Conservation (phyloP, 2,329 filamentous ascomycete genomes). For the Coniochaeta ligniaria region DNA sequence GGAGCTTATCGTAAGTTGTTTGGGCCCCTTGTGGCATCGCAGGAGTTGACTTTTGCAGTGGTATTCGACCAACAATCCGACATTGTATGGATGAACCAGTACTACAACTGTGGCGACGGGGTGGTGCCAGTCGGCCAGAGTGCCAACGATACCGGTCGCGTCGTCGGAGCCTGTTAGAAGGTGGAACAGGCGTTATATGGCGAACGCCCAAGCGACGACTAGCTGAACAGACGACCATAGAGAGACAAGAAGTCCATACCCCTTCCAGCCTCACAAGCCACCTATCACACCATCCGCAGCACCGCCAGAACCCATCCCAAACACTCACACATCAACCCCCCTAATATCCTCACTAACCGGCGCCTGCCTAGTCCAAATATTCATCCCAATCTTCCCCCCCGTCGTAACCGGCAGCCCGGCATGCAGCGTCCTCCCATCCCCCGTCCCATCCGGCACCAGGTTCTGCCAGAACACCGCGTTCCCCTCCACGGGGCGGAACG, state of each 20-base stretch:
- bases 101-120: constrained; percentile 26
- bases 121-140: constrained; percentile 24
- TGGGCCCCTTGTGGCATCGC: neutral
- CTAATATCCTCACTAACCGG: neutral
- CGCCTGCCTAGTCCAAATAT: constrained; percentile 40
- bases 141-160: constrained; percentile 19
- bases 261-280: neutral
- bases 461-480: constrained; percentile 45
- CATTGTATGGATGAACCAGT: constrained; percentile 29
- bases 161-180: constrained; percentile 22
- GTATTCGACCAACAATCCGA: constrained; percentile 30
- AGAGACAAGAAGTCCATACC: neutral
- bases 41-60: constrained; percentile 16
- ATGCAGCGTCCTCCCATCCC: constrained; percentile 36
- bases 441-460: constrained; percentile 25
- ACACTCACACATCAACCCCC: neutral
- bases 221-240: neutral
- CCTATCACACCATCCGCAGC: neutral
- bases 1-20: constrained; percentile 25
- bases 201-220: too few relatives aligned
- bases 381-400: constrained; percentile 43
- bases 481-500: constrained; percentile 37
- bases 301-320: neutral
- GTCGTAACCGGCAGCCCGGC: constrained; percentile 36
- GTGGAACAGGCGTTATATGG: too few relatives aligned